Base-by-base conservation (phyloP, 805 yeast genomes). In the Candida coleopterorum region DNA sequence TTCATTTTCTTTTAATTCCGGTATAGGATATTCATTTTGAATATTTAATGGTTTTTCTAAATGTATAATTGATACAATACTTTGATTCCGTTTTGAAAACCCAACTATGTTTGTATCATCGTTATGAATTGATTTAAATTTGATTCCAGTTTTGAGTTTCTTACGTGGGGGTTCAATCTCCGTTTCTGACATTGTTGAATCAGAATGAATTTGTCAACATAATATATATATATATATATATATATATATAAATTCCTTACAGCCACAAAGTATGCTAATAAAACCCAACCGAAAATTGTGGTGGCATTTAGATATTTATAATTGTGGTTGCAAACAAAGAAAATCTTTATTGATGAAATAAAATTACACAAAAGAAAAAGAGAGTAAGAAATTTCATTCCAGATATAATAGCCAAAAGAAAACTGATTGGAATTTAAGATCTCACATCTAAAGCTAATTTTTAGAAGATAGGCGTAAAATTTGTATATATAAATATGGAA, bases 11-110 rank as follows among this genome's bases (percentile, higher is more conserved):
- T 39, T 31, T 8, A 53, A 22, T 16, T 42, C 44, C 2, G 52
- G 59, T 25, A 53, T 32, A 10, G 58, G 55, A 33, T 38, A 37
- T 23, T 43, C 39, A 3, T 14, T 17, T 22, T 44, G 40, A 2
- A 53, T 28, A 7, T 29, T 29, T 16, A 51, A 40, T 6, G 59
- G 60, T 37, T 52, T 40, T 17, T 48, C 38, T 28, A 50, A 47
- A 18, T 47, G 39, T 12, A 52, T 46, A 6, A 53, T 37, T 9
- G 43, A 45, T 9, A 55, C 30, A 2, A 50, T 53, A 4, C 43
- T 36, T 26, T 54, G 57, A 12, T 32, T 20, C 21, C 37, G 10
- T 29, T 33, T 23, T 10, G 9, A 17, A 21, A 40, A 40, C 9
- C 22, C 27, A 4, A 28, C n/a, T 9, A 33, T 26, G 6, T 24